Percentiles rank a stretch among this genome's conserved stretches.
Evolutionary conservation across 2,329 filamentous ascomycete genomes (phyloP).

Genomic region (Plenodomus biglobosus): DNA sequence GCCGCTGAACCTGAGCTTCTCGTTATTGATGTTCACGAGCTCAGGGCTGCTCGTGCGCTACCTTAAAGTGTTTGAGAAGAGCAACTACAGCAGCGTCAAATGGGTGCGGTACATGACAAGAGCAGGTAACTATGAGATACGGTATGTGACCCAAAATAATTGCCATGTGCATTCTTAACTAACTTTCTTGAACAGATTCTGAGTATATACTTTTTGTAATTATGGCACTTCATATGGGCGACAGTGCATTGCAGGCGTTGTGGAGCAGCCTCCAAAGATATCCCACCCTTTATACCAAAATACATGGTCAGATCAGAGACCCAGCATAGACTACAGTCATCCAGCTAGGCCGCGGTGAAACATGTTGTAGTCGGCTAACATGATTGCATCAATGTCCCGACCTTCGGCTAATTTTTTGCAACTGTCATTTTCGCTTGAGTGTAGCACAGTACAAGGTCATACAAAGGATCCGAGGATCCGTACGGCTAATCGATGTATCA

Average conservation of each 20-base stretch:
- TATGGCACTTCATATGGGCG: slow-evolving; percentile 1
- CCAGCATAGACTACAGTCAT: background rate
- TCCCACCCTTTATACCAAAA: background rate
- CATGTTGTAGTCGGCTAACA: no score
- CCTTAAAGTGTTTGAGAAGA: slow-evolving; percentile 99
- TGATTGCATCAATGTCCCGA: no score
- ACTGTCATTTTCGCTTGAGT: no score
- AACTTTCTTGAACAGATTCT: slow-evolving; percentile 9
- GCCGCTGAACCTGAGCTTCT: slow-evolving; percentile 88
- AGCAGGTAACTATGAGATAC: slow-evolving; percentile 95
- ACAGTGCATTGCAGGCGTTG: slow-evolving; percentile 31
- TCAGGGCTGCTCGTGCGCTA: slow-evolving; percentile 90
- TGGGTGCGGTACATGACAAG: slow-evolving; percentile 99
- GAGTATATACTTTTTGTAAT: slow-evolving; percentile 5
- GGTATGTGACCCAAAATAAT: slow-evolving; percentile 53
- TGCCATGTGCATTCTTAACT: background rate
- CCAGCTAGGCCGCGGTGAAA: no score
- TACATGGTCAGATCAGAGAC: background rate
- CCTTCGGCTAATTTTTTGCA: no score
- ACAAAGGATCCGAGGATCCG: no score
- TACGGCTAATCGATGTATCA: no score
- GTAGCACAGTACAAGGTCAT: no score
- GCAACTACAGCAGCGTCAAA: slow-evolving; percentile 97
- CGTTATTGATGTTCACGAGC: slow-evolving; percentile 96
- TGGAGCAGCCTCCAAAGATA: slow-evolving; percentile 10